Conservation (phyloP, 305 asterid species). For the Fraxinus paxiana region DNA sequence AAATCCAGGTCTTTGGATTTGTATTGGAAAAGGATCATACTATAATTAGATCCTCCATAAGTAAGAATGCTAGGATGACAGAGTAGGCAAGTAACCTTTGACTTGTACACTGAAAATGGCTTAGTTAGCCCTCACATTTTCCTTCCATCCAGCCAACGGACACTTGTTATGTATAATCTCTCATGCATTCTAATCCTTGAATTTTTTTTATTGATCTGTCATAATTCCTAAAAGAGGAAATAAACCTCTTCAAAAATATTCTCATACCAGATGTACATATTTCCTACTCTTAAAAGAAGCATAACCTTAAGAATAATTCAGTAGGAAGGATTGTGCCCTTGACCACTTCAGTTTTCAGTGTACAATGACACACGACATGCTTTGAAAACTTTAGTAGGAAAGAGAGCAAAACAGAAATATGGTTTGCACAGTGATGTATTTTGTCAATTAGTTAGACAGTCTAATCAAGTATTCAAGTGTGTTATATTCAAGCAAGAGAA, state of each 20-base stretch:
- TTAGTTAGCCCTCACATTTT: not conserved
- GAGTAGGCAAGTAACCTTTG: not conserved
- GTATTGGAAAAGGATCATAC: not conserved
- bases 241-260: not conserved
- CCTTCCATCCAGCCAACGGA: constrained; percentile 5
- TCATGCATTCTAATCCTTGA: constrained; percentile 10
- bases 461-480: constrained; percentile 1
- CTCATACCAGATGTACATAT: not conserved
- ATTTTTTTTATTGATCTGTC: constrained; percentile 2
- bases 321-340: constrained; percentile 7
- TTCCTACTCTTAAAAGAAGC: constrained; percentile 10
- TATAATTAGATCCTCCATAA: not conserved
- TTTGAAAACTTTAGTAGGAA: not conserved
- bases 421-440: constrained; percentile 16
- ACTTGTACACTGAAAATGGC: not conserved
- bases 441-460: constrained; percentile 6
- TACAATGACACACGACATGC: not conserved
- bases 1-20: constrained; percentile 6
- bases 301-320: not conserved
- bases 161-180: constrained; percentile 1
- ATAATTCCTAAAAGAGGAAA: constrained; percentile 7
- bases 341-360: constrained; percentile 9
- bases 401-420: constrained; percentile 12
- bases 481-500: constrained; percentile 20
- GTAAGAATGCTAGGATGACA: not conserved